A percentile compares a stretch with the other conserved stretches of the same genome.
phyloP scores from a whole-genome alignment of 768 basidiomycete genomes.

The Auricularia sp. region DNA sequence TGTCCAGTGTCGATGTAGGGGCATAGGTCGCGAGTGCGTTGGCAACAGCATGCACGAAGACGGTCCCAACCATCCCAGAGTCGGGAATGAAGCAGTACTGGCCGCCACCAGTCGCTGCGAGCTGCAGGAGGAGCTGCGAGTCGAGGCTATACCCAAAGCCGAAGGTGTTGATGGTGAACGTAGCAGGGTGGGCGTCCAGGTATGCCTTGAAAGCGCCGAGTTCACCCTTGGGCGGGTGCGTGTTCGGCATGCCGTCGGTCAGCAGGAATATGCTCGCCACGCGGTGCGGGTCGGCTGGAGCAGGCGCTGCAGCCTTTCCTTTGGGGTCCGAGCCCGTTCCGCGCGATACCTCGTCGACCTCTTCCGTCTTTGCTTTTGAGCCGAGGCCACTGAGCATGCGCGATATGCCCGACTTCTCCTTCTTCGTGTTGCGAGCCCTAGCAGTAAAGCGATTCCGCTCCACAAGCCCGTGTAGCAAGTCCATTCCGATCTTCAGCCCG shows the following conservation, averaged over 20 bases:
- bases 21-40: slow-evolving; percentile 13
- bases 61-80: slow-evolving; percentile 12
- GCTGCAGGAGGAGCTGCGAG: slow-evolving; percentile 9
- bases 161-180: slow-evolving; percentile 11
- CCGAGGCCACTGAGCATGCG: too few relatives aligned
- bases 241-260: slow-evolving; percentile 12
- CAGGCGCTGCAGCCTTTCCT: neutral
- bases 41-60: slow-evolving; percentile 13
- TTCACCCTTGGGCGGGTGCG: slow-evolving; percentile 11
- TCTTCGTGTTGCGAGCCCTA: neutral
- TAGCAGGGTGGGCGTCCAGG: slow-evolving; percentile 8
- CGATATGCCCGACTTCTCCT: too few relatives aligned
- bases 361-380: too few relatives aligned
- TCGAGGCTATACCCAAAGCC: slow-evolving; percentile 13
- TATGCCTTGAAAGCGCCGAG: slow-evolving; percentile 10
- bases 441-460: slow-evolving; percentile 10
- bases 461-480: slow-evolving; percentile 6
- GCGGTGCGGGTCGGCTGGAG: neutral
- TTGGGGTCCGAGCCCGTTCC: neutral
- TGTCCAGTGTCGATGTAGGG: neutral
- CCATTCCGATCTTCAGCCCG: slow-evolving; percentile 11
- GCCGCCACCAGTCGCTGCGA: slow-evolving; percentile 9
- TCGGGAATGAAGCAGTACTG: slow-evolving; percentile 11
- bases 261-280: slow-evolving; percentile 11
- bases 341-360: too few relatives aligned